Conservation (phyloP, 2,329 filamentous ascomycete genomes). For the Diaporthe capsici region DNA sequence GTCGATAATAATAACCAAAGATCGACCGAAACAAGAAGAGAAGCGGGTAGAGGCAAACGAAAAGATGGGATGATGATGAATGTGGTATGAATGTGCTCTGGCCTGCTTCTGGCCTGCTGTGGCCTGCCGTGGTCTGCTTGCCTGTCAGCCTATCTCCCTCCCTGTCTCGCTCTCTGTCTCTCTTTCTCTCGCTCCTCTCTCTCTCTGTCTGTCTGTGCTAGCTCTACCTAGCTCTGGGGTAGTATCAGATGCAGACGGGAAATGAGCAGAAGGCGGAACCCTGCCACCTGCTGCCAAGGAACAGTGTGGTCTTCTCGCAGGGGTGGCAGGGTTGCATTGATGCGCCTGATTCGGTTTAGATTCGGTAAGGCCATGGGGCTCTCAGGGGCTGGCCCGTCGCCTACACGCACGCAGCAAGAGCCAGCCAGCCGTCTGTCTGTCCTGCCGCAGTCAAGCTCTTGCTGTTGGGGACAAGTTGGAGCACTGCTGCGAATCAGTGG, state of each 20-base stretch:
- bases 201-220: not conserved
- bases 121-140: not conserved
- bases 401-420: not conserved
- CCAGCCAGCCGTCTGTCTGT: not conserved
- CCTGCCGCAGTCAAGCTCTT: not conserved
- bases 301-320: constrained; percentile 13
- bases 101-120: not conserved
- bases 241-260: constrained; percentile 35
- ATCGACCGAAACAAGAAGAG: constrained; percentile 18
- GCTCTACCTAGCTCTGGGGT: constrained; percentile 24
- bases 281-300: constrained; percentile 27
- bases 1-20: constrained; percentile 25
- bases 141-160: not conserved
- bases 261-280: constrained; percentile 30
- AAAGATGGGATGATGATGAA: constrained; percentile 20
- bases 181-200: not conserved
- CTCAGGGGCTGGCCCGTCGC: constrained; percentile 20
- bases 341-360: constrained; percentile 18
- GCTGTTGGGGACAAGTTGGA: not conserved
- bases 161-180: not conserved
- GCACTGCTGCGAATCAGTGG: constrained; percentile 16
- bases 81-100: constrained; percentile 7
- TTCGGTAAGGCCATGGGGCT: constrained; percentile 25
- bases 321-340: constrained; percentile 14
- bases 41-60: constrained; percentile 19